These are phyloP conservation scores for Leptographium radiaticola DNA, from an alignment of 2,329 filamentous ascomycete species.

Conservation along the genomic window DNA sequence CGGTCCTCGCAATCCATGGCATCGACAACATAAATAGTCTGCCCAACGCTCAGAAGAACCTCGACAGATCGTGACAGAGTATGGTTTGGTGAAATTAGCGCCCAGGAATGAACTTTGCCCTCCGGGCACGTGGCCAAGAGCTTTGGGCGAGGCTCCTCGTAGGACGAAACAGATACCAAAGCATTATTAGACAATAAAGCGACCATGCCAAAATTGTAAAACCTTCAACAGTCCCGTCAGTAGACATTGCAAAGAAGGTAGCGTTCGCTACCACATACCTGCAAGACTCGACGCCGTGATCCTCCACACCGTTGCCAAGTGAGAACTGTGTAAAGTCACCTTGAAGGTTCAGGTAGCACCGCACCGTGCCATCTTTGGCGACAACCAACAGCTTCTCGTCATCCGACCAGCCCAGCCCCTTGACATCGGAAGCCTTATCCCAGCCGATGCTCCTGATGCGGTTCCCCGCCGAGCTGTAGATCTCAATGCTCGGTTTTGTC, in stretches of 20 bases:
- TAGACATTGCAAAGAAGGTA: not conserved
- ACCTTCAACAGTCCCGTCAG: slow-evolving; percentile 26
- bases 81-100: slow-evolving; percentile 73
- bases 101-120: slow-evolving; percentile 76
- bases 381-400: slow-evolving; percentile 86
- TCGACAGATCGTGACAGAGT: slow-evolving; percentile 90
- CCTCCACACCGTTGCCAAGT: slow-evolving; percentile 77
- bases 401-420: slow-evolving; percentile 89
- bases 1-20: slow-evolving; percentile 83
- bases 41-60: slow-evolving; percentile 70
- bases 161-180: slow-evolving; percentile 74
- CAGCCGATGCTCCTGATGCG: slow-evolving; percentile 75
- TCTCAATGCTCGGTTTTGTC: slow-evolving; percentile 74
- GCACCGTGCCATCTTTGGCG: slow-evolving; percentile 77
- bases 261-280: slow-evolving; percentile 25
- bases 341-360: slow-evolving; percentile 84
- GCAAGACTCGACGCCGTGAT: slow-evolving; percentile 77
- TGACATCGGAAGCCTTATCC: slow-evolving; percentile 71
- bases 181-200: slow-evolving; percentile 81
- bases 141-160: slow-evolving; percentile 81
- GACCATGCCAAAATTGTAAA: slow-evolving; percentile 88
- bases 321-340: slow-evolving; percentile 93
- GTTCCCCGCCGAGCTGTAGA: slow-evolving; percentile 88
- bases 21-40: slow-evolving; percentile 79
- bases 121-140: slow-evolving; percentile 64